A percentile compares a stretch with the other conserved stretches of the same genome.
Evolutionary conservation across 2,329 filamentous ascomycete genomes (phyloP).

Genomic region (Trichoderma aggressivum): DNA sequence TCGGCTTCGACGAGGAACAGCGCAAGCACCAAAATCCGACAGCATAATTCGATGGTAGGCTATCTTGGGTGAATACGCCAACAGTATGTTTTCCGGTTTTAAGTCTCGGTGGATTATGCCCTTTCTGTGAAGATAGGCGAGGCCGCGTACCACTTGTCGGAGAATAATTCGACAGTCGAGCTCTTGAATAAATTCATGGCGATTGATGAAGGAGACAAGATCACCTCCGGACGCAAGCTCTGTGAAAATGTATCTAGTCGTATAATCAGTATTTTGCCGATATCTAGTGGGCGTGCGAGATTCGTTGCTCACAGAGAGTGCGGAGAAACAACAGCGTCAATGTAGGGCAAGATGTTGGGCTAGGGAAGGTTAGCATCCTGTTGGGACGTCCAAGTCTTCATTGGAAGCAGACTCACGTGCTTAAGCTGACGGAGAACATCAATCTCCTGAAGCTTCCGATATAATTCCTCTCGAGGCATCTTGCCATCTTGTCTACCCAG

Average conservation of each 20-base stretch:
- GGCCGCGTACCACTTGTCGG: conserved; percentile 45
- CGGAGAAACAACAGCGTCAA: conserved; percentile 48
- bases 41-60: conserved; percentile 46
- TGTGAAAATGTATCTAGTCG: conserved; percentile 51
- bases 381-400: not conserved
- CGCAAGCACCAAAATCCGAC: conserved; percentile 52
- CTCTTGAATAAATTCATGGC: conserved; percentile 37
- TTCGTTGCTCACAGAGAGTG: conserved; percentile 41
- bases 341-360: conserved; percentile 54
- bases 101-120: conserved; percentile 52
- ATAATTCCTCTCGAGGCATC: conserved; percentile 29
- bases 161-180: conserved; percentile 44
- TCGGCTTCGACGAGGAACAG: conserved; percentile 39
- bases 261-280: not conserved
- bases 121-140: conserved; percentile 48
- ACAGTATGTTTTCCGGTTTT: conserved; percentile 53
- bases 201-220: conserved; percentile 46
- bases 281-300: rapidly evolving
- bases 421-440: conserved; percentile 51
- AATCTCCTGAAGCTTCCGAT: conserved; percentile 46
- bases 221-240: conserved; percentile 56
- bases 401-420: conserved; percentile 43
- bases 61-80: conserved; percentile 43
- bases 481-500: conserved; percentile 36
- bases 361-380: conserved; percentile 28